Percentiles rank a stretch among this genome's conserved stretches.
phyloP scores from a whole-genome alignment of 306 rosid genomes.

The Abrus precatorius region DNA sequence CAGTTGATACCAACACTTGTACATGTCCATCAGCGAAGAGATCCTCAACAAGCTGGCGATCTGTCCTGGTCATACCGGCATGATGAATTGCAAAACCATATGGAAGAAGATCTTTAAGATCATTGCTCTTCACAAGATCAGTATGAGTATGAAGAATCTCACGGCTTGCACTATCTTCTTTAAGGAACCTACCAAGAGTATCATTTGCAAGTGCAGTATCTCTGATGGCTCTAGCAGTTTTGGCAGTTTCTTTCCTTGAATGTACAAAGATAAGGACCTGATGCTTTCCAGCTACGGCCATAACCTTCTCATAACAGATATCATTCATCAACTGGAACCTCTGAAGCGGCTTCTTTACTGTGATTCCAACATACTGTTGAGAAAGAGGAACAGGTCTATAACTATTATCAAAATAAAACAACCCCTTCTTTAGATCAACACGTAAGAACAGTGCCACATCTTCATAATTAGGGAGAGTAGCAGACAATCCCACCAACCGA shows the following conservation, averaged over 20 bases:
- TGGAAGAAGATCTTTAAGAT: conserved; percentile 93
- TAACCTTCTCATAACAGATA: conserved; percentile 89
- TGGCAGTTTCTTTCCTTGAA: conserved; percentile 95
- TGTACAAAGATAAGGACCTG: conserved; percentile 97
- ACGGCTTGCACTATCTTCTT: conserved; percentile 97
- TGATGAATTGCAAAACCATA: conserved; percentile 98
- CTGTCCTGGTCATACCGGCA: conserved; percentile 94
- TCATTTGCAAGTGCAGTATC: conserved; percentile 95
- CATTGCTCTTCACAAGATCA: conserved; percentile 92
- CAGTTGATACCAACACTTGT: conserved; percentile 96
- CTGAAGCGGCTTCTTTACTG: conserved; percentile 94
- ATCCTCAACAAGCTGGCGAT: conserved; percentile 95
- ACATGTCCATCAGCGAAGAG: conserved; percentile 96
- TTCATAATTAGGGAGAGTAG: conserved; percentile 91
- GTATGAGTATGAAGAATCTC: conserved; percentile 96
- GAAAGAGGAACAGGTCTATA: conserved; percentile 97
- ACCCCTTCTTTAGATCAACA: conserved; percentile 74
- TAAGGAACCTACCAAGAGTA: conserved; percentile 91
- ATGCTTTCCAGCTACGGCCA: conserved; percentile 97
- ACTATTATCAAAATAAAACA: conserved; percentile 88
- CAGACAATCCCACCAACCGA: conserved; percentile 94
- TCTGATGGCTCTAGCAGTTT: conserved; percentile 98
- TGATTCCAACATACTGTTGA: conserved; percentile 92
- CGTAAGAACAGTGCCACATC: conserved; percentile 94
- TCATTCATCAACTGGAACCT: conserved; percentile 99